Evolutionary conservation across 1,284 basidiomycete species (phyloP).

Genomic region (Ustilago hordei): DNA sequence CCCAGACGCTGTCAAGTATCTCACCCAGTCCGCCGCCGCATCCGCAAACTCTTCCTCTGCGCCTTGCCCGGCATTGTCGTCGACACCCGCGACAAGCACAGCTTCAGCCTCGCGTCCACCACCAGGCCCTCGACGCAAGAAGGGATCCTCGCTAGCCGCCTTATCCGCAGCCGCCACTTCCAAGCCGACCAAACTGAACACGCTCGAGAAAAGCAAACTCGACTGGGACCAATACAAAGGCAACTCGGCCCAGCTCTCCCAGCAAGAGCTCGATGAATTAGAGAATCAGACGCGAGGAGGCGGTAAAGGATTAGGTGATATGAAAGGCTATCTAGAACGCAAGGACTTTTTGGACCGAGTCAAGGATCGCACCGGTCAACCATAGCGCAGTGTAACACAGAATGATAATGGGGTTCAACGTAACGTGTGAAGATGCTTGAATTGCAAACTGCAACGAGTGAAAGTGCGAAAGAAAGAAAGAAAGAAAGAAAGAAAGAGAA

Average conservation of each 20-base stretch:
- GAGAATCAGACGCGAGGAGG: conserved; percentile 67
- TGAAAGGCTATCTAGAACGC: conserved; percentile 66
- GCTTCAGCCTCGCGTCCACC: conserved; percentile 13
- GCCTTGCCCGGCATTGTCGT: conserved; percentile 3
- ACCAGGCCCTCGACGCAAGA: conserved; percentile 45
- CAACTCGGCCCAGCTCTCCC: conserved; percentile 38
- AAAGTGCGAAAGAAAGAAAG: conserved; percentile 1
- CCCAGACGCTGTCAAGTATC: conserved; percentile 53
- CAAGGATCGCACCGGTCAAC: conserved; percentile 42
- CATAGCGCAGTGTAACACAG: not conserved
- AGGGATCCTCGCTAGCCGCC: conserved; percentile 48
- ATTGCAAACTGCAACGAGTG: not conserved
- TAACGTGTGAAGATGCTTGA: too few relatives aligned
- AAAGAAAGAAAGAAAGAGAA: conserved; percentile 2
- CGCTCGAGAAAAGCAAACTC: conserved; percentile 67
- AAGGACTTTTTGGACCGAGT: conserved; percentile 67
- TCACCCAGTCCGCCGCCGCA: conserved; percentile 23
- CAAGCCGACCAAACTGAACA: conserved; percentile 65
- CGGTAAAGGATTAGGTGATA: conserved; percentile 59
- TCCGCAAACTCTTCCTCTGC: not conserved
- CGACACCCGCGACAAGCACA: not conserved
- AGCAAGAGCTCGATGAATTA: conserved; percentile 63
- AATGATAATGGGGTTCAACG: too few relatives aligned
- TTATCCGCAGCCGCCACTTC: conserved; percentile 38
- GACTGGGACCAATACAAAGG: conserved; percentile 61